Evolutionary conservation across 352 stramenopile genomes (phyloP), one percentile per base, ranked within the genome.

Genomic region (Thraustochytrium sp.): DNA sequence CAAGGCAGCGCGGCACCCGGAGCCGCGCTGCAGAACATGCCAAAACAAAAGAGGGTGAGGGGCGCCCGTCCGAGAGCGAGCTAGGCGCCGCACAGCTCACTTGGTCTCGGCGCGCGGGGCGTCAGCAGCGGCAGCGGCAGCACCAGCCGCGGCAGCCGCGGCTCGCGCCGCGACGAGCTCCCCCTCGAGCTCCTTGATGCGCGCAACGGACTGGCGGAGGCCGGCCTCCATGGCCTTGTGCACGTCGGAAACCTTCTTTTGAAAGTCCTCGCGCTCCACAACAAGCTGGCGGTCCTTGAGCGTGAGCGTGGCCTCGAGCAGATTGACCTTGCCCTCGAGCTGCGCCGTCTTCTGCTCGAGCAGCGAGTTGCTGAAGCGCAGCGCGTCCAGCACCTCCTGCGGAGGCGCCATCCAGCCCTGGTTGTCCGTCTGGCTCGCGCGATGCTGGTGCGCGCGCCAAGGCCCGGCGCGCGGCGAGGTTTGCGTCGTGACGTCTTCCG

Each of bases 261-360:
- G 16, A 29, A 72, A 72, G 59, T 72, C 59, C 59, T 72, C 59
- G 26, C 59, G 59, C 26, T 72, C 59, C 59, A 72, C 46, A 4
- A 72, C 59, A 1, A 72, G 8, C 9, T 72, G 59, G 59, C 59
- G 59, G 26, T 72, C 59, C 26, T 72, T 72, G 36, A 72, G 59
- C 59, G 59, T 72, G 2, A 72, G 59, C n/a, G 59, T 72, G 16
- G 59, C 59, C 36, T 72, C 59, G 59, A 72, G 59, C 59, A 72
- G 42, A 26, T 72, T 72, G 11, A 72, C 59, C 40, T 72, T 72
- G 8, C 59, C 59, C 59, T 72, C 59, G 36, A 72, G 59, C 26
- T 72, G 59, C 18, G 59, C 59, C 1, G 59, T 72, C 26, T 48
- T 72, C n/a, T 72, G 59, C 40, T 72, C 59, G 13, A 72, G 26